Base-by-base conservation (phyloP, 805 yeast species). In the Torulaspora microellipsoides region DNA sequence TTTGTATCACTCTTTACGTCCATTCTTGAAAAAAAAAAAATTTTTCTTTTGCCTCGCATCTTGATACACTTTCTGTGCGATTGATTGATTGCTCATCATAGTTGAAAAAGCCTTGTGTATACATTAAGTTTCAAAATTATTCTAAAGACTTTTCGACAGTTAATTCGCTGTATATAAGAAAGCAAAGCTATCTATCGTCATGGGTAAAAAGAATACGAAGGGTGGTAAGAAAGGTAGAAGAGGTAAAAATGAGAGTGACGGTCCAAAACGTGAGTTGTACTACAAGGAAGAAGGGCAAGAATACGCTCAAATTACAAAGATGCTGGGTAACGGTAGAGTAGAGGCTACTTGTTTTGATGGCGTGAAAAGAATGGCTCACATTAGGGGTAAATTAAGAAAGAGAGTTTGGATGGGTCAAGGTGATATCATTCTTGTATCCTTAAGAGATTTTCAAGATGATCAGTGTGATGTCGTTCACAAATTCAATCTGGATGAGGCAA, bases 321-420 rank as follows among this genome's bases (percentile, higher is more conserved):
- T 93, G 97, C 80, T 93, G 59, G 99, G 99, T 68, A 90, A 90
- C 65, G 98, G 99, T 54, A 82, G 99, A 70, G 83, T 93, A 43
- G 96, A 90, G 68, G 96, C 95, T 43, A 68, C 81, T 39, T 93
- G 99, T 73, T 93, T 93, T 63, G 99, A 93, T 64, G 96, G 95
- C 53, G 75, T 76, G 56, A 86, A 81, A 66, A 83, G 99, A 75
- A 79, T 89, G 80, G 99, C 95, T 14, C 99, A 91, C 66, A 93
- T 93, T 64, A 87, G 99, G 78, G 99, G 99, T 60, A 93, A 93
- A 67, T 79, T 93, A 72, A 86, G 99, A 79, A 93, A 93, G 83
- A 93, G 91, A 80, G 99, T 93, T 49, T 93, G 99, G 99, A 90
- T 93, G 88, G 86, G 86, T 37, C 98, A 89, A 69, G 99, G 99